Base-by-base conservation (phyloP, 1,284 basidiomycete genomes). In the Ceratobasidium theobromae region DNA sequence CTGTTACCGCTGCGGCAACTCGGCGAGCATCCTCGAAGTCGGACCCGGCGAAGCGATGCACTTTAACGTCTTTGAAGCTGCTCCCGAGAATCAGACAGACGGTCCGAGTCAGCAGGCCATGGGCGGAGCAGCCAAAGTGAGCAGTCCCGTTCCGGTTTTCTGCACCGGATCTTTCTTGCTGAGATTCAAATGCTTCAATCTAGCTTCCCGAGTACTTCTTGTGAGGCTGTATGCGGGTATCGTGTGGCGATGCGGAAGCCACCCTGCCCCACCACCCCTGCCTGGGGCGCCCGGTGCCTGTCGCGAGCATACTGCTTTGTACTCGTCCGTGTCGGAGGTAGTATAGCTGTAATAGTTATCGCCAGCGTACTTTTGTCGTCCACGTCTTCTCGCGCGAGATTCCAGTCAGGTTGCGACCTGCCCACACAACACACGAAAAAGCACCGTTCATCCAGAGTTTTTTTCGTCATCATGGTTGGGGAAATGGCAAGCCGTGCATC, bases 21-120 rank as follows among this genome's bases (percentile, higher is more conserved):
- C 92, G 71, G 97, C 97, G 12, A 93, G 90, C 72, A 98, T 99
- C 71, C 80, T 99, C 60, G 96, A 99, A 79, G 93, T 99, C 25
- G 92, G 93, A 0, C 96, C 96, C 0, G 92, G 87, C 30, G 93
- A 89, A 48, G 75, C 79, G 55, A 92, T 93, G 82, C 95, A 91
- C 78, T 99, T 99, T 77, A 99, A 99, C 72, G 97, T 98, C 33
- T 97, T 99, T 74, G 93, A 97, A 72, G 97, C 97, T 2, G 97
- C 97, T 3, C 97, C 97, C 8, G 97, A 99, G 77, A 99, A 99
- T 75, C 96, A 97, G 72, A 78, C 88, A 60, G 89, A 92, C 73
- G 89, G 89, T 0, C 90, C 90, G 1, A 84, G 74, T 69, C 87
- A 92, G 62, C 89, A 91, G 72, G 82, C 81, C 8, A 81, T 82